Evolutionary conservation across 306 rosid species (phyloP), one percentile per base, ranked within the genome.

Genomic region (Purshia tridentata): DNA sequence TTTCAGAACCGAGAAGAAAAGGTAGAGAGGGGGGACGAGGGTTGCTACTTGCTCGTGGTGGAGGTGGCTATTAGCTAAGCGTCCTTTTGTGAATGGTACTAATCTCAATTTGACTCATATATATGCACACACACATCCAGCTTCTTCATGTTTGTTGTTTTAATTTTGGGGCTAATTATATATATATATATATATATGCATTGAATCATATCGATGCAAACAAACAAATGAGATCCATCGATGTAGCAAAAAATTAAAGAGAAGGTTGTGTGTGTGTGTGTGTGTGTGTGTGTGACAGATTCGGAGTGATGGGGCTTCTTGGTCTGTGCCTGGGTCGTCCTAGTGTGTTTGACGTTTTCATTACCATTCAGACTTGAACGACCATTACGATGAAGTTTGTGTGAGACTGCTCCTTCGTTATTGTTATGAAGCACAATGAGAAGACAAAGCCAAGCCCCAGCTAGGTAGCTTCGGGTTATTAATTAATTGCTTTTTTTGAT

Each of bases 31-130:
- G 62, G 79, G 68, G 77, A 67, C 66, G 72, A 59, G 76, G 65
- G 6, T 62, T 70, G 56, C 46, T 29, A 8, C 6, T 13, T 78
- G 76, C 58, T 41, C 68, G 65, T 73, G 77, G 76, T 57, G 77
- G 47, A 13, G 72, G 52, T 87, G 93, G 89, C 92, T 44, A 83
- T 63, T 86, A 75, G 90, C 75, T 65, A 4, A 58, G 72, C 88
- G 96, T 88, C 96, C 54, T 78, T 49, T 86, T 82, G 69, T 20
- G 75, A 69, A 76, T 80, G 81, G 77, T 81, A 53, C 66, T 77
- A 71, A 61, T 78, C 68, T 71, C 41, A 54, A 66, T 79, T 69
- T 59, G 80, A 68, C 69, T 6, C 50, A 45, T 59, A 55, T 71
- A 50, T 58, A 29, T 29, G 35, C 35, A 29, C 35, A 29, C 35